These are phyloP conservation scores for Paraleonurus japonicus DNA, from an alignment of 257 asterid species.

Conservation along the genomic window DNA sequence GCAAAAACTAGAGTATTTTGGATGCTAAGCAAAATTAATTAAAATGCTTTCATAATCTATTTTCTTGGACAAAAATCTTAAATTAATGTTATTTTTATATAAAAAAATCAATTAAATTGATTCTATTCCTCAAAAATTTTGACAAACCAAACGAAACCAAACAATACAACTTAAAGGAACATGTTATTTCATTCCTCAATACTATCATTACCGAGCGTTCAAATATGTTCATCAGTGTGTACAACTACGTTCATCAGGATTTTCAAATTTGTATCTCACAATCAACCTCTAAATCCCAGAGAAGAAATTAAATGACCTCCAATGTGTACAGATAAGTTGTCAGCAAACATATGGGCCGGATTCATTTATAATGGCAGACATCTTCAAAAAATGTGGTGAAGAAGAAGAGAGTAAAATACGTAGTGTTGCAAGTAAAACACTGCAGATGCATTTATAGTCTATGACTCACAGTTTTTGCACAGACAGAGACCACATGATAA, in stretches of 20 bases:
- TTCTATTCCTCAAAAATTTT: no score
- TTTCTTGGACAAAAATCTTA: no score
- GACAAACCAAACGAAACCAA: no score
- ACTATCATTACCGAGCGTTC: no score
- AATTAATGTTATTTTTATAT: no score
- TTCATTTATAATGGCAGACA: slow-evolving; percentile 6
- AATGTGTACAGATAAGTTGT: not conserved
- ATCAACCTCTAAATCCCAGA: not conserved
- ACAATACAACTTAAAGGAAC: no score
- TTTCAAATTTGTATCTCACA: not conserved
- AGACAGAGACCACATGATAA: slow-evolving; percentile 13
- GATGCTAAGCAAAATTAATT: no score
- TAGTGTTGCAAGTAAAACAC: not conserved
- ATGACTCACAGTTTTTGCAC: not conserved
- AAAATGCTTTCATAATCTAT: no score
- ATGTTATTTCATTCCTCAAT: no score
- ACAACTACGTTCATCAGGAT: not conserved
- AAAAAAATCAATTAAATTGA: no score
- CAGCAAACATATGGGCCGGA: slow-evolving; percentile 23
- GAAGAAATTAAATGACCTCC: not conserved
- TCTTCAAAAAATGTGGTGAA: not conserved
- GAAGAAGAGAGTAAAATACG: not conserved
- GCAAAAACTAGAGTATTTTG: no score
- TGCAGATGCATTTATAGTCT: slow-evolving; percentile 8
- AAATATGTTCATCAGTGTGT: no score